Conservation (phyloP, 1,139 yeast species). For the Oligophagozyma castellii region DNA sequence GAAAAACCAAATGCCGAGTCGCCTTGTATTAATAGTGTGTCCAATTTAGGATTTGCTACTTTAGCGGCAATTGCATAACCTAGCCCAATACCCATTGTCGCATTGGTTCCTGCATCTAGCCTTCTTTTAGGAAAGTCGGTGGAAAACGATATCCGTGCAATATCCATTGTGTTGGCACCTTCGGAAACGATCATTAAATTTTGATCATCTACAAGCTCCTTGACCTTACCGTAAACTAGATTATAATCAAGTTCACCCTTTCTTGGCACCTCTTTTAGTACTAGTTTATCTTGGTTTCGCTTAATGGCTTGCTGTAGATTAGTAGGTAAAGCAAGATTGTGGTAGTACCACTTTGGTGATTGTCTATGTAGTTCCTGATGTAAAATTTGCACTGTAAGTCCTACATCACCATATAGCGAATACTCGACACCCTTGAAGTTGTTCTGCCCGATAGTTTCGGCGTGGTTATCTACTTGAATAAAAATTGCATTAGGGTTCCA, state of each 20-base stretch:
- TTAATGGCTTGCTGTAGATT: constrained; percentile 22
- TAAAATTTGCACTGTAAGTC: constrained; percentile 23
- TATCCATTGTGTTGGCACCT: constrained; percentile 63
- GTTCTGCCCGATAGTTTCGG: constrained; percentile 39
- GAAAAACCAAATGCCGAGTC: constrained; percentile 65
- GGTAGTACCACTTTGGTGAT: constrained; percentile 8
- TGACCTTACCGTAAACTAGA: constrained; percentile 37
- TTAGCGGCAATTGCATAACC: constrained; percentile 56
- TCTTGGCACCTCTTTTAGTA: constrained; percentile 17
- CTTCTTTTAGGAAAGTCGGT: constrained; percentile 37
- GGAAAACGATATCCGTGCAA: constrained; percentile 46
- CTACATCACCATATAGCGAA: constrained; percentile 34
- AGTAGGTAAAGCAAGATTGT: neutral
- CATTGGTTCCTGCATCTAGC: constrained; percentile 57
- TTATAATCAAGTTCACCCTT: constrained; percentile 32
- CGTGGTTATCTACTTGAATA: constrained; percentile 40
- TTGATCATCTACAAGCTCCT: constrained; percentile 26
- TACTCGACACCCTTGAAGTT: constrained; percentile 9
- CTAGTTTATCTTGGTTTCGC: constrained; percentile 29
- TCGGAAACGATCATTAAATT: constrained; percentile 37
- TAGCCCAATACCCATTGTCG: constrained; percentile 58
- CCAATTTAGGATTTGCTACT: constrained; percentile 30
- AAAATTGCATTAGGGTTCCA: constrained; percentile 32
- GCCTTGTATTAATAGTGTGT: constrained; percentile 49
- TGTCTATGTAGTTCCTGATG: neutral